Conservation (phyloP, 2,329 filamentous ascomycete species). For the Penicillium sp. region DNA sequence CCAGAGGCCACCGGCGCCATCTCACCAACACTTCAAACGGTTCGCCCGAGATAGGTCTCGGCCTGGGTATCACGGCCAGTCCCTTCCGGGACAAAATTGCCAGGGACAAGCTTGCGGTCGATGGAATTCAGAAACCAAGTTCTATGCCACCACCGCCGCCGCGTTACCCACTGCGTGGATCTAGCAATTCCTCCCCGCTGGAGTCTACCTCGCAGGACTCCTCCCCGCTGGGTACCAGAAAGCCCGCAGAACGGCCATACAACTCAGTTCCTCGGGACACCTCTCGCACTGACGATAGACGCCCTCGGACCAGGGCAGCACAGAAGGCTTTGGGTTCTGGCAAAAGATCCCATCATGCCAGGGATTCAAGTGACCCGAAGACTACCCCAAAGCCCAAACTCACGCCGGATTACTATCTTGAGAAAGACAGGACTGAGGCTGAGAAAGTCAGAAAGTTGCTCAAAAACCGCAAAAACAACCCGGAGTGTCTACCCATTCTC, state of each 20-base stretch:
- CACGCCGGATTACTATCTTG: too few species aligned
- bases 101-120: too few species aligned
- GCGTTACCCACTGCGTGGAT: not conserved
- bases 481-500: not conserved
- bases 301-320: not conserved
- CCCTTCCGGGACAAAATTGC: not conserved
- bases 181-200: not conserved
- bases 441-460: not conserved
- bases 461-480: not conserved
- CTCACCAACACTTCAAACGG: too few species aligned
- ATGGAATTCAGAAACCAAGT: not conserved
- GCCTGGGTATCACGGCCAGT: constrained; percentile 3
- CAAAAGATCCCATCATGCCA: not conserved
- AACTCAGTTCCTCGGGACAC: not conserved
- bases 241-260: not conserved
- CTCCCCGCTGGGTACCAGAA: not conserved
- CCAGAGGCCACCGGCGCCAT: constrained; percentile 1
- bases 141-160: not conserved
- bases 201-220: not conserved
- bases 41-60: not conserved
- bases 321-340: not conserved
- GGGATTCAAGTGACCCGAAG: not conserved
- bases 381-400: not conserved
- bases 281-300: not conserved
- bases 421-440: not conserved